These are phyloP conservation scores for Mycena albidolilacea DNA, from an alignment of 768 basidiomycete species.

Conservation along the genomic window DNA sequence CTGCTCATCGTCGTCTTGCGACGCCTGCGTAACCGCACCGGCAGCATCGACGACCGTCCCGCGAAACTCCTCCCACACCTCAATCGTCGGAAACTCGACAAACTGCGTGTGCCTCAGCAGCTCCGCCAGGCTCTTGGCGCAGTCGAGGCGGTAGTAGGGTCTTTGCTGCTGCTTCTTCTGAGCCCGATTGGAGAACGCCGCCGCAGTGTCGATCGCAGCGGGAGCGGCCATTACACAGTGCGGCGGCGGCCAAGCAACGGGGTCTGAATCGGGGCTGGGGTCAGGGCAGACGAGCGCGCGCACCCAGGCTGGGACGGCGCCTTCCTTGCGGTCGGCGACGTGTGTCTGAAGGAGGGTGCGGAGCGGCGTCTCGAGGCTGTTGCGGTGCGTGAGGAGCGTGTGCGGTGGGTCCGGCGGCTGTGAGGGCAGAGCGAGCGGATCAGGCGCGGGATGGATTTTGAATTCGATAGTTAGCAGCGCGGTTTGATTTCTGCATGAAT, in stretches of 20 bases:
- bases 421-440: slow-evolving; percentile 59
- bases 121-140: slow-evolving; percentile 59
- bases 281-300: slow-evolving; percentile 65
- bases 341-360: slow-evolving; percentile 64
- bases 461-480: slow-evolving; percentile 83
- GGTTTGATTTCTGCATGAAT: slow-evolving; percentile 69
- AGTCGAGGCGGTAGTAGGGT: slow-evolving; percentile 73
- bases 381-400: slow-evolving; percentile 76
- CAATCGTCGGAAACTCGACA: slow-evolving; percentile 88
- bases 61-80: slow-evolving; percentile 80
- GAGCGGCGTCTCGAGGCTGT: slow-evolving; percentile 65
- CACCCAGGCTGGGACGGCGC: slow-evolving; percentile 68
- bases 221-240: slow-evolving; percentile 73
- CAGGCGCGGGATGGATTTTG: slow-evolving; percentile 69
- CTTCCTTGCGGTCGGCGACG: slow-evolving; percentile 63
- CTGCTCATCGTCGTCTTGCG: slow-evolving; percentile 47
- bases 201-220: slow-evolving; percentile 57
- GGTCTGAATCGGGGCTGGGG: slow-evolving; percentile 50
- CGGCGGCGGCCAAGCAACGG: slow-evolving; percentile 69
- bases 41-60: slow-evolving; percentile 72
- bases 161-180: slow-evolving; percentile 26
- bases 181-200: slow-evolving; percentile 34
- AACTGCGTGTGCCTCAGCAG: slow-evolving; percentile 75
- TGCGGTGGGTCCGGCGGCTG: slow-evolving; percentile 56
- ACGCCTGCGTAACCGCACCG: slow-evolving; percentile 57